Evolutionary conservation across 2,329 filamentous ascomycete species (phyloP).

Genomic region (Boeremia lycopersici): DNA sequence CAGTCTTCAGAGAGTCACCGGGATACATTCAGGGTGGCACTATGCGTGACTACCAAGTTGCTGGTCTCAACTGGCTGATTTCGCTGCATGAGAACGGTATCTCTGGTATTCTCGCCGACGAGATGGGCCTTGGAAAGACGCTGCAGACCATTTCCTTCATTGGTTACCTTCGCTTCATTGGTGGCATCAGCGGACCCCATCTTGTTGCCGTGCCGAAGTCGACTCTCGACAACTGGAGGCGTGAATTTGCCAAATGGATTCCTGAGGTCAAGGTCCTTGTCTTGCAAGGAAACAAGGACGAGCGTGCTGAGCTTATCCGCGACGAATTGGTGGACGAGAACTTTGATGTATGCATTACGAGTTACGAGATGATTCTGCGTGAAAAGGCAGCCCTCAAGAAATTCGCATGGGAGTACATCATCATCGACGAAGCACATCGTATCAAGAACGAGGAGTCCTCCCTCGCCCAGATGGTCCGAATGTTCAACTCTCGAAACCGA

Average conservation of each 20-base stretch:
- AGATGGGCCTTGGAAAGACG: slow-evolving; percentile 98
- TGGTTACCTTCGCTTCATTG: slow-evolving; percentile 89
- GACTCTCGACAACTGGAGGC: slow-evolving; percentile 97
- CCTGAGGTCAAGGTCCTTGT: slow-evolving; percentile 94
- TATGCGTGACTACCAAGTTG: slow-evolving; percentile 97
- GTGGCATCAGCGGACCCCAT: slow-evolving; percentile 88
- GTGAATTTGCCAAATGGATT: slow-evolving; percentile 92
- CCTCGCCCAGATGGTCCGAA: slow-evolving; percentile 90
- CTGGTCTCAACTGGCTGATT: slow-evolving; percentile 95
- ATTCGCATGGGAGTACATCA: slow-evolving; percentile 99
- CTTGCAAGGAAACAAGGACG: slow-evolving; percentile 92
- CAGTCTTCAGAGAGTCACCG: slow-evolving; percentile 87
- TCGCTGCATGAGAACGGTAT: slow-evolving; percentile 99
- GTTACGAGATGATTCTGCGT: slow-evolving; percentile 97
- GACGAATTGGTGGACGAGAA: slow-evolving; percentile 91
- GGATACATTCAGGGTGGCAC: slow-evolving; percentile 80
- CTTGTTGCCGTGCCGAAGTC: slow-evolving; percentile 93
- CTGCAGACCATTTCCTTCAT: slow-evolving; percentile 96
- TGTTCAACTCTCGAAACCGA: slow-evolving; percentile 95
- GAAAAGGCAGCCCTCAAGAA: slow-evolving; percentile 96
- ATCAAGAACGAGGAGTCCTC: slow-evolving; percentile 99
- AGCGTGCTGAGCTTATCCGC: slow-evolving; percentile 85
- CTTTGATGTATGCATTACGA: slow-evolving; percentile 97
- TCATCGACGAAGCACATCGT: slow-evolving; percentile 96
- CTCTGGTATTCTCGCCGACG: slow-evolving; percentile 94